Conservation (phyloP, 768 basidiomycete species). For the Tremella mesenterica region DNA sequence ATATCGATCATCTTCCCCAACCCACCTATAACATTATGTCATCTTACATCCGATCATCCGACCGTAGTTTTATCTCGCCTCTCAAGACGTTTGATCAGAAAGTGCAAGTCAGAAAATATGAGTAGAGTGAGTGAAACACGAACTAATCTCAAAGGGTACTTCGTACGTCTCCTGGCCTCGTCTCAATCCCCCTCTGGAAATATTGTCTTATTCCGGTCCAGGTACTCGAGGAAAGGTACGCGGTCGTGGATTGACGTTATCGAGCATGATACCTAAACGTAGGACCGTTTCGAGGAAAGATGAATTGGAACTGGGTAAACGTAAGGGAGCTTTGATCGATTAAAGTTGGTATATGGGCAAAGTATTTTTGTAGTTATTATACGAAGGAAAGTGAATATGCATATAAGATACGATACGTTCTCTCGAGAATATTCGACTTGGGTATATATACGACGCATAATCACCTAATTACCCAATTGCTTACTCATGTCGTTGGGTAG, state of each 20-base stretch:
- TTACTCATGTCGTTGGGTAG: too few species aligned
- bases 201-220: conserved; percentile 79
- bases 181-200: conserved; percentile 65
- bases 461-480: too few species aligned
- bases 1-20: too few species aligned
- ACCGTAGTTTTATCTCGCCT: too few species aligned
- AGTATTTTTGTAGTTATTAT: background rate
- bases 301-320: conserved; percentile 73
- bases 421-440: too few species aligned
- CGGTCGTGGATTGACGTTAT: conserved; percentile 57
- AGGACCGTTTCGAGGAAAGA: conserved; percentile 47
- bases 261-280: conserved; percentile 32
- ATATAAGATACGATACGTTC: too few species aligned
- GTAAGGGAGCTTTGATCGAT: conserved; percentile 54
- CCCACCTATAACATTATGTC: too few species aligned
- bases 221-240: conserved; percentile 69
- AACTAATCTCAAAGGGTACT: conserved; percentile 55
- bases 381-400: background rate
- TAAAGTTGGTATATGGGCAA: conserved; percentile 4
- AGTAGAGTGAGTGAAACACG: background rate
- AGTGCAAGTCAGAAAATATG: too few species aligned
- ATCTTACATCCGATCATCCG: too few species aligned
- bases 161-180: conserved; percentile 94
- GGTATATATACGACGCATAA: too few species aligned
- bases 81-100: too few species aligned